A percentile compares a stretch with the other conserved stretches of the same genome.
phyloP scores from a whole-genome alignment of 768 basidiomycete genomes.

The Tulasnella sp. region DNA sequence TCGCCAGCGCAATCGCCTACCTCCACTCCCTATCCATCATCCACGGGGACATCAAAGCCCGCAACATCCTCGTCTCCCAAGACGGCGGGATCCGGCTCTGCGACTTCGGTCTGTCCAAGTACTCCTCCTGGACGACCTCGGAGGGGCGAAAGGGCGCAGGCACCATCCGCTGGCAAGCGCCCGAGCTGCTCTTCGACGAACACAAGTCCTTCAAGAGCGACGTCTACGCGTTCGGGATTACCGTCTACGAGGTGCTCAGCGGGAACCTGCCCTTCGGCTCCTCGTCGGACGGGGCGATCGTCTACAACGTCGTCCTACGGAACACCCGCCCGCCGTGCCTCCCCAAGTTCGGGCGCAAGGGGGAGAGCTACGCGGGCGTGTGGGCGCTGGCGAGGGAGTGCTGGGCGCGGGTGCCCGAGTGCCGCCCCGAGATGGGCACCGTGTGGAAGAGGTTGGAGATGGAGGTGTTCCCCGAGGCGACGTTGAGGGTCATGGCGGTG shows the following conservation, averaged over 20 bases:
- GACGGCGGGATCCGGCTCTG: background rate
- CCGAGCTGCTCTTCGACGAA: background rate
- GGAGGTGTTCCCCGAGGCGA: background rate
- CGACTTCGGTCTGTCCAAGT: constrained; percentile 6
- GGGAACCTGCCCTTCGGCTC: background rate
- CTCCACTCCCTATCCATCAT: background rate
- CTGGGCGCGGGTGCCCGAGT: background rate
- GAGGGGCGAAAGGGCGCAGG: background rate
- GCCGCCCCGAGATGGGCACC: background rate
- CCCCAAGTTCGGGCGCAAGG: background rate
- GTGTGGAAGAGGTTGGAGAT: background rate
- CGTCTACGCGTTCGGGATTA: constrained; percentile 1
- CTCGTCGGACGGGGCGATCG: background rate
- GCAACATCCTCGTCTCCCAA: background rate
- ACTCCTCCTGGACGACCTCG: background rate
- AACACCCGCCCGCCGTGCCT: background rate
- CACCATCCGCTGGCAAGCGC: background rate
- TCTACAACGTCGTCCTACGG: background rate
- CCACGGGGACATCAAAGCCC: background rate
- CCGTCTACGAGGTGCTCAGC: background rate
- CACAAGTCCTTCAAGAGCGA: background rate
- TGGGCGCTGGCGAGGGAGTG: background rate
- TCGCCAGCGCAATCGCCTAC: background rate
- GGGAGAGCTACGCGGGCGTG: background rate
- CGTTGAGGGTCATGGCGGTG: background rate